Base-by-base conservation (phyloP, 2,329 filamentous ascomycete genomes). In the Pseudogymnoascus sp. region DNA sequence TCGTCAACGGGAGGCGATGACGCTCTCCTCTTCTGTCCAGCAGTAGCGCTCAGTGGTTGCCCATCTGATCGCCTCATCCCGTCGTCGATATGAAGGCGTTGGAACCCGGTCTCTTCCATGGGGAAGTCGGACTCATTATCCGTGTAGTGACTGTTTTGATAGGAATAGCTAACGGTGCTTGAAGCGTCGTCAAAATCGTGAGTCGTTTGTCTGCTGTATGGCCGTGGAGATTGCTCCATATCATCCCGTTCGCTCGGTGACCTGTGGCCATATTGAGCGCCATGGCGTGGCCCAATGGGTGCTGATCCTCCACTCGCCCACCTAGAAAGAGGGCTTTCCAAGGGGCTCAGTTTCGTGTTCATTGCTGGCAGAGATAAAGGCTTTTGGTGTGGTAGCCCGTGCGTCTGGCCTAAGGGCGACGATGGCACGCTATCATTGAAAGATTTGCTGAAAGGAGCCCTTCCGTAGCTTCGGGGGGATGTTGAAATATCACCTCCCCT, bases 11-110 rank as follows among this genome's bases (percentile, higher is more conserved):
- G 85, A 19, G 85, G 71, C n/a, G 83, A 83, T 64, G 83, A 85
- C 64, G 86, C 86, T 63, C 85, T 80, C 70, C 86, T 78, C 73
- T 88, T 89, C 68, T 83, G 81, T 59, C 84, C 83, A 62, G 80
- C 78, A 39, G 76, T 72, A 52, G 66, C 65, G 21, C 67, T 64
- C 12, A 71, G 68, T 7, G 71, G 72, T 39, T 70, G 70, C 21
- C 63, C 61, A 38, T 73, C 71, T 41, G 62, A 59, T 10, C 70
- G 68, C 59, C 43, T 59, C 31, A 59, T 61, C 74, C 80, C 76
- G 63, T 84, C 82, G 65, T 82, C 80, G 65, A 83, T 78, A 65
- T 82, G 77, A 62, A 83, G 72, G 61, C 80, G 68, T 74, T 69
- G 78, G 73, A 78, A 79, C 74, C 65, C 77, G 65, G 76, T 78